Evolutionary conservation across 768 basidiomycete genomes (phyloP), one percentile per base, ranked within the genome.

Genomic region (Lactarius quietus): DNA sequence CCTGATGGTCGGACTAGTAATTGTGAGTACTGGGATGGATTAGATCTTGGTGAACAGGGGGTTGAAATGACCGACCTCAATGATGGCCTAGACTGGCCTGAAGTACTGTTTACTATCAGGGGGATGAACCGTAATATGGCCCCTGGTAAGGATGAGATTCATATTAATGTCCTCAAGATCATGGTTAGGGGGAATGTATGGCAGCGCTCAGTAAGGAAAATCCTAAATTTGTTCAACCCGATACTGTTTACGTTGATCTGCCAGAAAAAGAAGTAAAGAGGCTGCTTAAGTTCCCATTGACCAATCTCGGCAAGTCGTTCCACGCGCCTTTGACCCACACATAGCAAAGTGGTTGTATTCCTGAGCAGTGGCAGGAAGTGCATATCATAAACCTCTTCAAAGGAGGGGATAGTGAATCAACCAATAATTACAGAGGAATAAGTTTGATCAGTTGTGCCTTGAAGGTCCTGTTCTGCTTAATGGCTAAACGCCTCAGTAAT

Each of bases 361-460:
- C 31, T 8, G 8, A 17, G 26, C 43, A 28, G 6, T 69, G 68
- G 69, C n/a, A 33, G 17, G 64, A 69, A 14, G 65, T 70, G 2
- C 28, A 56, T 6, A 60, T 69, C 5, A 18, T 28, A 3, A 62
- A 54, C n/a, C 43, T 70, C 6, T 60, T 63, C 29, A 70, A 70
- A 29, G 38, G 35, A n/a, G 64, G 69, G 3, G 61, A 70, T 41
- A 51, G 61, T 7, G 63, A 69, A 28, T 9, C 51, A 1, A 23
- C 66, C 5, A 61, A 59, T 3, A 66, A 68, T 39, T 70, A 70
- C 38, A 14, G 65, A 35, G 58, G 69, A 0, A 69, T 70, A 7
- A 70, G 68, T 17, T 35, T 70, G 7, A 69, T 70, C 1, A 59
- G 55, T 7, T 54, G 61, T 17, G 59, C 51, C 56, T 48, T 66